Base-by-base conservation (phyloP, 2,329 filamentous ascomycete species). In the Cladosporium sphaerospermum region DNA sequence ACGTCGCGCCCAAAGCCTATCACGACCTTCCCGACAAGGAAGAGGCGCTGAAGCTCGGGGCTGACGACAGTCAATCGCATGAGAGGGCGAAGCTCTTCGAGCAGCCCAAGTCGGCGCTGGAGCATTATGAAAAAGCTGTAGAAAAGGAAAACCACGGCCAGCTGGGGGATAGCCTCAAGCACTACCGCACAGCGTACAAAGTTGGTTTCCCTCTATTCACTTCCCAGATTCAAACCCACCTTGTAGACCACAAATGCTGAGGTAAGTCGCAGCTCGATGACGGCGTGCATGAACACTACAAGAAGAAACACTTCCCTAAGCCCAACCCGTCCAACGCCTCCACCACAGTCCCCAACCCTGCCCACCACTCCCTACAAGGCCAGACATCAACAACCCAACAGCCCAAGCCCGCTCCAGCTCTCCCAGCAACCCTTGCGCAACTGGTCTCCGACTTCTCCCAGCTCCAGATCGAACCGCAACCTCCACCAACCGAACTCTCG, bases 91-190 rank as follows among this genome's bases (percentile, higher is more conserved):
- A 61, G 4, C 45, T 60, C 9, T 64, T 57, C 14, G 59, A 67
- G 54, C 80, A 86, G 61, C 87, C 87, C 4, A 75, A 76, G 18
- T 88, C 91, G 9, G 93, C 93, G 0, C 72, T 99, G 13, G 93
- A 97, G 62, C 88, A 96, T 69, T 97, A 93, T 64, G 93, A 97
- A 68, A 83, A 82, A 66, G 93, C 92, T 3, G 91, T 96, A 53
- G 87, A 95, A 71, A 90, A 85, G 69, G 93, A 99, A 71, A 81
- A 79, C 0, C 82, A 87, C 62, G 93, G 93, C 0, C 93, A 83
- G 57, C 76, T 97, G 47, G 90, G 91, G 4, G 92, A 97, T 58
- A 97, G 92, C 66, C 69, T 99, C 52, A 83, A 81, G 59, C 79
- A 95, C 47, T 99, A 99, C 69, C 83, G 93, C 44, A 90, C 86